phyloP scores from a whole-genome alignment of 2,329 filamentous ascomycete genomes.

The Mycosphaerella arachidis region DNA sequence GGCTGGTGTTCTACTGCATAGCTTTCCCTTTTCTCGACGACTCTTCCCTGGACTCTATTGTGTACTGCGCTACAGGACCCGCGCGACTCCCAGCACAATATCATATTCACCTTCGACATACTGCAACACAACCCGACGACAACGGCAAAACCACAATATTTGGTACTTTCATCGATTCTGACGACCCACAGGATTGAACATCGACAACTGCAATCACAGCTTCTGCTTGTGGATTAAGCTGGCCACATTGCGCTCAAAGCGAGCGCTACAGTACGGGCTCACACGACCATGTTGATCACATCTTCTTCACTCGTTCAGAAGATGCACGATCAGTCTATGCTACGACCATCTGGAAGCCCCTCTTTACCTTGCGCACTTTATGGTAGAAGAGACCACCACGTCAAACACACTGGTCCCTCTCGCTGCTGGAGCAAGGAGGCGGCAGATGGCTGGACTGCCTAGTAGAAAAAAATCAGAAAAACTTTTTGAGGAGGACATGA shows the following conservation, averaged over 20 bases:
- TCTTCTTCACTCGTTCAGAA: slow-evolving; percentile 29
- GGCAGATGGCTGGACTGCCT: slow-evolving; percentile 8
- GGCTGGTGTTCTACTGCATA: slow-evolving; percentile 15
- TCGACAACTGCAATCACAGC: slow-evolving; percentile 12
- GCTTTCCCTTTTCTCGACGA: slow-evolving; percentile 12
- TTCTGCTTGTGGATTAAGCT: slow-evolving; percentile 17
- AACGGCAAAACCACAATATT: slow-evolving; percentile 5
- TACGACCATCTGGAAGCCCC: slow-evolving; percentile 1
- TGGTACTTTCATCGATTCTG: slow-evolving; percentile 14
- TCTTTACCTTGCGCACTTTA: neutral
- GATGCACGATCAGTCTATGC: slow-evolving; percentile 29
- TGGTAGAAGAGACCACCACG: neutral
- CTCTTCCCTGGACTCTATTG: slow-evolving; percentile 9
- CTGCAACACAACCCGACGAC: slow-evolving; percentile 1
- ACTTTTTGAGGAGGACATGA: slow-evolving; percentile 6
- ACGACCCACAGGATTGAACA: slow-evolving; percentile 20
- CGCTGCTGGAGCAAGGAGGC: neutral
- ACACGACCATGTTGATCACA: slow-evolving; percentile 29
- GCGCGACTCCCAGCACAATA: neutral
- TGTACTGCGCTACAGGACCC: slow-evolving; percentile 8
- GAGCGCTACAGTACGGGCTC: slow-evolving; percentile 17
- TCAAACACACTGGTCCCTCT: neutral
- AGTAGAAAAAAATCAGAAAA: slow-evolving; percentile 20
- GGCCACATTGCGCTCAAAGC: slow-evolving; percentile 1
- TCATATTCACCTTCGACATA: slow-evolving; percentile 2